Percentiles rank a stretch among this genome's conserved stretches.
Evolutionary conservation across 106 monocot genomes (phyloP).

Genomic region (Apostasia shenzhenica): DNA sequence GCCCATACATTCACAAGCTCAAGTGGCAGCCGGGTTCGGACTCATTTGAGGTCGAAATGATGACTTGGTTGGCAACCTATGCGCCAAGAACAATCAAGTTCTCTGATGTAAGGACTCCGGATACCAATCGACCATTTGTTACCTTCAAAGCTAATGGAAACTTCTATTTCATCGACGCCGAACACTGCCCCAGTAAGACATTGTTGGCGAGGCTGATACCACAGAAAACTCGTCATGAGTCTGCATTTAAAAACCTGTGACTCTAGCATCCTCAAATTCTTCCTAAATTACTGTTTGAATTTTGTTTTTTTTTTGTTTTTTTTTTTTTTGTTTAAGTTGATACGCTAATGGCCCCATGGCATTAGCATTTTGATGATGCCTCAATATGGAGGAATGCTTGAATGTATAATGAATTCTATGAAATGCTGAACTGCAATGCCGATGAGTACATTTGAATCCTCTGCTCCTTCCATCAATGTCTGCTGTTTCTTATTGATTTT

Average conservation of each 20-base stretch:
- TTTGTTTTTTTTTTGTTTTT: too few species aligned
- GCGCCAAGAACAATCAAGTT: slow-evolving; percentile 60
- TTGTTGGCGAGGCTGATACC: slow-evolving; percentile 73
- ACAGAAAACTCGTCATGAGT: slow-evolving; percentile 37
- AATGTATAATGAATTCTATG: too few species aligned
- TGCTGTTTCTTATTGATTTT: too few species aligned
- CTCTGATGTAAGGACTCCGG: slow-evolving; percentile 50
- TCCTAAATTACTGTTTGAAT: neutral
- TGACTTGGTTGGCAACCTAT: slow-evolving; percentile 83
- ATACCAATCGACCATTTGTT: slow-evolving; percentile 86
- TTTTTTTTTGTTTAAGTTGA: too few species aligned
- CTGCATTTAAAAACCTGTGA: slow-evolving; percentile 85
- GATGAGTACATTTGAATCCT: too few species aligned
- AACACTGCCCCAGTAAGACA: slow-evolving; percentile 71
- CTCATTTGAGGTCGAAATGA: slow-evolving; percentile 70
- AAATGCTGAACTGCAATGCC: too few species aligned
- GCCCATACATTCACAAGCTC: slow-evolving; percentile 91
- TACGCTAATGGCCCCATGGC: too few species aligned
- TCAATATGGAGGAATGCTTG: too few species aligned
- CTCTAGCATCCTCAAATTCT: neutral
- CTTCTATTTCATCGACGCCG: slow-evolving; percentile 76
- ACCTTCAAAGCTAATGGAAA: slow-evolving; percentile 60
- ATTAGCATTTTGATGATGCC: too few species aligned
- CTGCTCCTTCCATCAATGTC: too few species aligned
- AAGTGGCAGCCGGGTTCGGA: slow-evolving; percentile 86